Percentiles rank a stretch among this genome's conserved stretches.
phyloP scores from a whole-genome alignment of 2,329 filamentous ascomycete species.

The Aspergillus hortae region DNA sequence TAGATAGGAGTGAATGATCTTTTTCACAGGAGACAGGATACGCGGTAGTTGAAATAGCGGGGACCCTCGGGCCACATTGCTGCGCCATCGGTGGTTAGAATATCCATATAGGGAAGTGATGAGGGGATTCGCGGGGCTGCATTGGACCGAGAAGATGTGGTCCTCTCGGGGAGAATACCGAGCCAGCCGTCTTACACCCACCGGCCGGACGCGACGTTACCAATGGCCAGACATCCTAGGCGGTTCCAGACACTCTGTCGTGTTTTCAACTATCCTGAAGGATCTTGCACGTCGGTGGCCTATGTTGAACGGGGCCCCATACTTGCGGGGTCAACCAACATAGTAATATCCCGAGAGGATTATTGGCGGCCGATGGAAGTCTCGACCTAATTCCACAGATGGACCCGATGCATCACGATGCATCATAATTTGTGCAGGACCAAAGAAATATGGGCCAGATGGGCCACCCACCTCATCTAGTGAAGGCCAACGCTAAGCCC shows the following conservation, averaged over 20 bases:
- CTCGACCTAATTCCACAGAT: background rate
- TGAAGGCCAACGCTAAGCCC: background rate
- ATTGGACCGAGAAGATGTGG: slow-evolving; percentile 9
- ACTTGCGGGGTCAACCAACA: background rate
- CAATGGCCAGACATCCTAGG: background rate
- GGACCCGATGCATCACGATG: background rate
- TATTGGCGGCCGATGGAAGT: background rate
- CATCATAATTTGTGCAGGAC: background rate
- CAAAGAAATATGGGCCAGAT: background rate
- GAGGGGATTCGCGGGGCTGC: slow-evolving; percentile 14
- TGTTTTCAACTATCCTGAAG: background rate
- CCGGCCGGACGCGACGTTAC: background rate
- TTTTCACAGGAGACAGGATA: background rate
- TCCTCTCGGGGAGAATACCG: slow-evolving; percentile 10
- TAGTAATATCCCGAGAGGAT: slow-evolving; percentile 1
- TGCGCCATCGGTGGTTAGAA: slow-evolving; percentile 4
- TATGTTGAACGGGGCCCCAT: background rate
- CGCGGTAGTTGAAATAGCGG: background rate
- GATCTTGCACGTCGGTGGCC: background rate
- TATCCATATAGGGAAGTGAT: slow-evolving; percentile 3
- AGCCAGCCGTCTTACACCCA: background rate
- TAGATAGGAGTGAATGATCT: background rate
- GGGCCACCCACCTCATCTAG: background rate
- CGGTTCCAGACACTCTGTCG: background rate
- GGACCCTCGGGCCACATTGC: slow-evolving; percentile 1